Percentiles rank a stretch among this genome's conserved stretches.
Evolutionary conservation across 352 stramenopile genomes (phyloP).

Genomic region (Globisporangium parvum): DNA sequence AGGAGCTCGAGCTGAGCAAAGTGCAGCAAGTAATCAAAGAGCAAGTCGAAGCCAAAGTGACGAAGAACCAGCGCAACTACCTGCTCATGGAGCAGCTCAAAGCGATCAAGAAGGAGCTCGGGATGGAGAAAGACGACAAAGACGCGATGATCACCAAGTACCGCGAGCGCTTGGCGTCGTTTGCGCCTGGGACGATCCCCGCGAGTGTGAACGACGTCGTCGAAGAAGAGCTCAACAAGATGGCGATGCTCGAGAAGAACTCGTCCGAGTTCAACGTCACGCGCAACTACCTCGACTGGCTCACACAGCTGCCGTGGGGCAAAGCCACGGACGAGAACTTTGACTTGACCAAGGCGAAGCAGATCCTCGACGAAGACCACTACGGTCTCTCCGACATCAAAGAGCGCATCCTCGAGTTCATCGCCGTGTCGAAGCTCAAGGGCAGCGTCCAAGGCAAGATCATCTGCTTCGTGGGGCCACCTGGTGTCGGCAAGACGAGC

Average conservation of each 20-base stretch:
- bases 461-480: slow-evolving; percentile 94
- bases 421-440: slow-evolving; percentile 97
- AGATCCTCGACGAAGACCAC: slow-evolving; percentile 95
- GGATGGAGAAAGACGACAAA: slow-evolving; percentile 99
- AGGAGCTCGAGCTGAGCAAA: slow-evolving; percentile 95
- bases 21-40: slow-evolving; percentile 97
- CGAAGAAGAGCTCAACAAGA: slow-evolving; percentile 97
- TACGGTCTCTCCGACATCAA: slow-evolving; percentile 98
- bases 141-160: slow-evolving; percentile 97
- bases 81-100: slow-evolving; percentile 99
- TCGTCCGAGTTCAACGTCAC: slow-evolving; percentile 98
- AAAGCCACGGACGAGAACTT: slow-evolving; percentile 95
- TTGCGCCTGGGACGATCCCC: slow-evolving; percentile 60
- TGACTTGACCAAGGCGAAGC: slow-evolving; percentile 90
- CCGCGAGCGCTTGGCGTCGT: slow-evolving; percentile 76
- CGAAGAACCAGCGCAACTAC: slow-evolving; percentile 97
- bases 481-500: slow-evolving; percentile 91
- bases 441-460: slow-evolving; percentile 97
- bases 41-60: slow-evolving; percentile 89
- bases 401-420: slow-evolving; percentile 98
- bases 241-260: slow-evolving; percentile 97
- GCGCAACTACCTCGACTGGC: slow-evolving; percentile 98
- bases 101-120: slow-evolving; percentile 99
- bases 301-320: slow-evolving; percentile 97
- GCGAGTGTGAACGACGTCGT: slow-evolving; percentile 90